These are phyloP conservation scores for Trametes sp. DNA, from an alignment of 1,284 basidiomycete genomes.

Conservation along the genomic window DNA sequence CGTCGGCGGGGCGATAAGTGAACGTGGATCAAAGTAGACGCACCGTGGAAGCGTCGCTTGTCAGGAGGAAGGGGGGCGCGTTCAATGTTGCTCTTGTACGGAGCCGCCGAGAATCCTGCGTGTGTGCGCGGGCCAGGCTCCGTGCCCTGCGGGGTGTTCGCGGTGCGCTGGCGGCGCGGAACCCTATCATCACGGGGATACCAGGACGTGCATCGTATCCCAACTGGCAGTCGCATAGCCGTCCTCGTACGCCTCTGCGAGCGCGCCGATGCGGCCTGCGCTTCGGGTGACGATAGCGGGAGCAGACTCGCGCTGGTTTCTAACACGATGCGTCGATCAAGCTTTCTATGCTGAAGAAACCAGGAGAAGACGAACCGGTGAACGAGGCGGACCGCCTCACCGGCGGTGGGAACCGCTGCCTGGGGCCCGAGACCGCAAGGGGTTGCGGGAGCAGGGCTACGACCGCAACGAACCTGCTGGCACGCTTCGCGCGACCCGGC, in stretches of 20 bases:
- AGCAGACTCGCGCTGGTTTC: not conserved
- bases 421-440: not conserved
- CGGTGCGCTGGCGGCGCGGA: not conserved
- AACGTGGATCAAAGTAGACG: too few species aligned
- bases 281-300: not conserved
- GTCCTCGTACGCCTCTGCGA: not conserved
- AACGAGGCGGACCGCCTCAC: not conserved
- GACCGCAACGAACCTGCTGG: not conserved
- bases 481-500: not conserved
- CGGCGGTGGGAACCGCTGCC: not conserved
- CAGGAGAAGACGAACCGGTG: not conserved
- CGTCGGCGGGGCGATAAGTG: not conserved
- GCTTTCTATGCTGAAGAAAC: slow-evolving; percentile 3
- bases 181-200: slow-evolving; percentile 7
- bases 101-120: not conserved
- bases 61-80: not conserved
- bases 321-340: slow-evolving; percentile 7
- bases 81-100: not conserved
- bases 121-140: not conserved
- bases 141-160: not conserved
- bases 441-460: not conserved
- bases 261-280: not conserved
- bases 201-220: not conserved
- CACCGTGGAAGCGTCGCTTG: slow-evolving; percentile 1
- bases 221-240: not conserved